Base-by-base conservation (phyloP, 2,329 filamentous ascomycete species). In the Ceratocystis lukuohia region DNA sequence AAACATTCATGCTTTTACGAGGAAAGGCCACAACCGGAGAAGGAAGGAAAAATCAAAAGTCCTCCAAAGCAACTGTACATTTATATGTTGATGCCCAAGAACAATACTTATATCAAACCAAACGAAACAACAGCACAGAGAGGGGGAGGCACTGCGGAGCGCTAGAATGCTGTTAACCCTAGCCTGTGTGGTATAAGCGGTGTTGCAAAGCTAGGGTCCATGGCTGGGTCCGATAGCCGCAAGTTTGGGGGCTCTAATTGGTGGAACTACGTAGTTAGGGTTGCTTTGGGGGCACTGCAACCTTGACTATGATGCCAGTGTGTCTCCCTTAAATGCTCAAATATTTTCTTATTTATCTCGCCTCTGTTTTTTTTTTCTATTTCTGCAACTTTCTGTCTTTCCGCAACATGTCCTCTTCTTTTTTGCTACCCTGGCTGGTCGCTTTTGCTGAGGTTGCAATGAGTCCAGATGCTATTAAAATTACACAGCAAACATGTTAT, bases 1-100 rank as follows among this genome's bases (percentile, higher is more conserved):
- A 59, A 59, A 59, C 53, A 59, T 37, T 59, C 53, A 59, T 59
- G 53, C 53, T 17, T 30, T 33, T 59, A 33, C 53, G 15, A 59
- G 5, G 12, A 57, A 57, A 30, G 8, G 12, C 10, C 8, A 37
- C 12, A 3, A 7, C 22, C 37, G 10, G 12, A 30, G 28, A 33
- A 57, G 25, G 1, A 56, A 57, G 33, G 28, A n/a, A 33, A 33
- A 33, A 33, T 6, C 30, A 33, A 50, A 50, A 22, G n/a, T n/a
- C 15, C 46, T 50, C 3, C 37, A 3, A 37, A 37, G 37, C 37
- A 37, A 37, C 37, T 53, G 48, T 25, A 25, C 48, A 53, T 53
- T 25, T 15, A 50, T 8, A 17, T 57, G 2, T 57, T 30, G 53
- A 22, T 57, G 28, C 53, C 53, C 53, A 20, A 59, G 33, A 33